Evolutionary conservation across 148 eudicot genomes (phyloP), one percentile per base, ranked within the genome.

Genomic region (Rhododendron kiyosumense): DNA sequence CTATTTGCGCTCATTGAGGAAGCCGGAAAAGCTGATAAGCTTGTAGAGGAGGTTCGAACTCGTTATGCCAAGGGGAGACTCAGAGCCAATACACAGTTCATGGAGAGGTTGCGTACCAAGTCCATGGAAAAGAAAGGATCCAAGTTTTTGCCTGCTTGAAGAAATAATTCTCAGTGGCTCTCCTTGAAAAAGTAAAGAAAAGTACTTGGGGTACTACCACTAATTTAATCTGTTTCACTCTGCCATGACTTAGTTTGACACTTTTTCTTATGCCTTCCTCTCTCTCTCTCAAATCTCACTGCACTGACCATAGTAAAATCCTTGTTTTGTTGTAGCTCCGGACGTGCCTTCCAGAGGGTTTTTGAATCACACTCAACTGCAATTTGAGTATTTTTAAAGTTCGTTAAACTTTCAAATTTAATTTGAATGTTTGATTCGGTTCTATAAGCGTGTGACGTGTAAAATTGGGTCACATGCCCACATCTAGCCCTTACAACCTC

Each of bases 1-100:
- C 91, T 97, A 82, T 91, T 89, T 85, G 84, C 84, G n/a, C 87
- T 97, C 83, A 90, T 94, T 30, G 98, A 97, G 90, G 99, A 97
- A 91, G 94, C 98, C 82, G 93, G 95, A 34, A 97, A 93, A 91
- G 98, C 99, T 67, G 84, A 88, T 83, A 88, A 92, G 86, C 84
- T 94, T 75, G 94, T 94, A 80, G 95, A 94, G 46, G 92, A 90
- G 51, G 93, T 94, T 54, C 93, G 94, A 28, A 90, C 93, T n/a
- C 81, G 85, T 34, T 92, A 92, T 73, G 91, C 94, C 78, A 95
- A 96, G 91, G 92, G 90, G 75, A 92, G 94, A 84, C 95, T 97
- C 18, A 89, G 88, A 93, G 92, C 98, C 54, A 94, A 97, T 87
- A 95, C 98, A 17, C 88, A 75, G 54, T 97, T 97, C 89, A 94